These are phyloP conservation scores for Lolium perenne DNA, from an alignment of 176 grass and related monocot species.

Conservation along the genomic window DNA sequence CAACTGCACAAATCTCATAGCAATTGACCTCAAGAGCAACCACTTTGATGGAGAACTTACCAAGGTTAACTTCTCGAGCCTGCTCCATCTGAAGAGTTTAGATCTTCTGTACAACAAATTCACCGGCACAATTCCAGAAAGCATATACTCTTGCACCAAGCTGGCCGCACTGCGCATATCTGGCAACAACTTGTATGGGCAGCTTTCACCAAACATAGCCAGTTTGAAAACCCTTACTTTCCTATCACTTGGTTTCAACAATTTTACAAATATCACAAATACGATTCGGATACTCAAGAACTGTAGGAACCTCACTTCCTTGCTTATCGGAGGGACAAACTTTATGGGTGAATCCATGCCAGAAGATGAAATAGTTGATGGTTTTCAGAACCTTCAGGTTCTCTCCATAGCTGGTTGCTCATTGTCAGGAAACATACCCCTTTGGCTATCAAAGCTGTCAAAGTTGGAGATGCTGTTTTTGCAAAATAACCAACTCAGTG, in stretches of 20 bases:
- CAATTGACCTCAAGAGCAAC: constrained; percentile 53
- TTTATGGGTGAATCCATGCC: constrained; percentile 48
- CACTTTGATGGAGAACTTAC: constrained; percentile 34
- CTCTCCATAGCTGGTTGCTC: constrained; percentile 37
- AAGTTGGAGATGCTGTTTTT: constrained; percentile 53
- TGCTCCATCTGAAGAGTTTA: constrained; percentile 43
- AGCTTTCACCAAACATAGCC: constrained; percentile 42
- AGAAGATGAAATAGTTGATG: constrained; percentile 31
- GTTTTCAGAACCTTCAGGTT: constrained; percentile 62
- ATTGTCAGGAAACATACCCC: constrained; percentile 57
- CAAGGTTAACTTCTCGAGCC: constrained; percentile 53
- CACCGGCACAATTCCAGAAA: constrained; percentile 52
- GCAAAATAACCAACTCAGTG: constrained; percentile 37
- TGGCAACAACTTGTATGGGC: constrained; percentile 21
- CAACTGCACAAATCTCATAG: constrained; percentile 46
- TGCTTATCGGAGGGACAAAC: constrained; percentile 38
- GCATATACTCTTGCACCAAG: constrained; percentile 55
- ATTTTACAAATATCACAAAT: constrained; percentile 52
- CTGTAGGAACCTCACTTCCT: constrained; percentile 40
- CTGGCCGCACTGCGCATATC: constrained; percentile 54
- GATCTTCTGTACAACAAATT: constrained; percentile 52
- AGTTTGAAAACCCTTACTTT: constrained; percentile 43
- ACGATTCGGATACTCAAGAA: constrained; percentile 42
- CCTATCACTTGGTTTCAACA: constrained; percentile 42
- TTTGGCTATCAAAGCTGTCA: constrained; percentile 54